Percentiles rank a stretch among this genome's conserved stretches.
phyloP scores from a whole-genome alignment of 352 stramenopile genomes.

The Pythium graminicola region DNA sequence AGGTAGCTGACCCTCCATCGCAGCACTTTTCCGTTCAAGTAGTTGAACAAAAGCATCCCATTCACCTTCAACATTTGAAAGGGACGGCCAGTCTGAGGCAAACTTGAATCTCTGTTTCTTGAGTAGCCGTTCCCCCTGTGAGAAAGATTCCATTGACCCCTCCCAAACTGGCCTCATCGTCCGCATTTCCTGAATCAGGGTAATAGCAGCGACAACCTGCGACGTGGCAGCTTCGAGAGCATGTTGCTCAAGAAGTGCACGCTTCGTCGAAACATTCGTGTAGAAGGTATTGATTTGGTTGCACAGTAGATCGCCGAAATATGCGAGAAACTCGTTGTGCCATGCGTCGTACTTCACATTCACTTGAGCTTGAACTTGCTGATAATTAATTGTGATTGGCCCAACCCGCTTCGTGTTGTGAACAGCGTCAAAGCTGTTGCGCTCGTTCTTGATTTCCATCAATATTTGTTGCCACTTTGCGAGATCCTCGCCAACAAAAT shows the following conservation, averaged over 20 bases:
- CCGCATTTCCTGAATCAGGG: conserved; percentile 86
- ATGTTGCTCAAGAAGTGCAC: conserved; percentile 90
- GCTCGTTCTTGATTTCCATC: conserved; percentile 93
- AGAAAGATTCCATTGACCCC: conserved; percentile 82
- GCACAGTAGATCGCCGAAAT: conserved; percentile 93
- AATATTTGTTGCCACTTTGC: conserved; percentile 96
- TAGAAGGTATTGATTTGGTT: conserved; percentile 91
- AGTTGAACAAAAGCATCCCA: conserved; percentile 93
- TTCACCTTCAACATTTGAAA: conserved; percentile 94
- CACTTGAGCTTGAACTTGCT: conserved; percentile 89
- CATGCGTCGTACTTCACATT: conserved; percentile 99
- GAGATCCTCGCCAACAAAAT: conserved; percentile 91
- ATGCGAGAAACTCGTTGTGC: conserved; percentile 97
- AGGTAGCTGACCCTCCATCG: conserved; percentile 96
- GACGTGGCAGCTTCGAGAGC: conserved; percentile 93
- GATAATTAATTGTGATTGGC: conserved; percentile 86
- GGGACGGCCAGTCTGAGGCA: conserved; percentile 93
- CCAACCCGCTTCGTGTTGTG: conserved; percentile 88
- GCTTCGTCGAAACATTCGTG: conserved; percentile 74
- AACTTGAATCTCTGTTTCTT: conserved; percentile 96
- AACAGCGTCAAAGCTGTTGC: conserved; percentile 92
- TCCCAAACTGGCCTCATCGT: conserved; percentile 67
- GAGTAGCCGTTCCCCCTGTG: conserved; percentile 93
- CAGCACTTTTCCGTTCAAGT: conserved; percentile 79
- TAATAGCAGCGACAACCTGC: conserved; percentile 93